Percentiles rank a stretch among this genome's conserved stretches.
These are phyloP conservation scores for Fusarium subtropicale DNA, from an alignment of 2,329 filamentous ascomycete genomes.

Conservation along the genomic window DNA sequence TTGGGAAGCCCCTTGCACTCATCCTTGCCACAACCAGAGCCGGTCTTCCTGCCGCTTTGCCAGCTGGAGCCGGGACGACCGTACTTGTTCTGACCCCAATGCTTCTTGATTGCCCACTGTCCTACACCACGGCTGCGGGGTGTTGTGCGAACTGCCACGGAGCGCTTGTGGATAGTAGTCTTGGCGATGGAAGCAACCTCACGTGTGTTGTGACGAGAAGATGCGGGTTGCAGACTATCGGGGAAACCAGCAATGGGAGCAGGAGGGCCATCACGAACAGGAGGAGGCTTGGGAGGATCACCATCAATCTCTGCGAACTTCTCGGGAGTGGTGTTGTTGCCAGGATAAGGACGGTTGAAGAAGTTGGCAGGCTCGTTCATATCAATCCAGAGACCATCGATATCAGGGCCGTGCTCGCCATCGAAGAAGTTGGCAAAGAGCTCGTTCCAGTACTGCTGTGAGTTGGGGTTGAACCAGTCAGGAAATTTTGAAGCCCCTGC, in stretches of 20 bases:
- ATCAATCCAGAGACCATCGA: conserved; percentile 83
- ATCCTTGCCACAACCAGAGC: conserved; percentile 37
- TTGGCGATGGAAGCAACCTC: background rate
- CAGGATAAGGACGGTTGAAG: conserved; percentile 49
- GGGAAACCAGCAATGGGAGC: conserved; percentile 45
- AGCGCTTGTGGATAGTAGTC: background rate
- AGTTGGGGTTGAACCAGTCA: conserved; percentile 78
- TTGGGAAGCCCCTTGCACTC: conserved; percentile 45
- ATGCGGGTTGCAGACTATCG: conserved; percentile 39
- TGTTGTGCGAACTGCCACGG: background rate
- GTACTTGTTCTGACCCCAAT: conserved; percentile 32
- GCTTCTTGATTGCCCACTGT: conserved; percentile 24
- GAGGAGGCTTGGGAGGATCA: conserved; percentile 69
- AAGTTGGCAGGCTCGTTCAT: conserved; percentile 62
- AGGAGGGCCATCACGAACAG: conserved; percentile 61
- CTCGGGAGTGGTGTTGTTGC: conserved; percentile 53
- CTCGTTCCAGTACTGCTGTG: conserved; percentile 74
- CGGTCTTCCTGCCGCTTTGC: conserved; percentile 39
- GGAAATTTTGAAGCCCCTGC: too few species aligned
- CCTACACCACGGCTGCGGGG: conserved; percentile 18
- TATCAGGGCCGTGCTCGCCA: conserved; percentile 72
- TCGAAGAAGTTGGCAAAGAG: conserved; percentile 75
- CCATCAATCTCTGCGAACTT: conserved; percentile 54
- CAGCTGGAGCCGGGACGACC: conserved; percentile 20
- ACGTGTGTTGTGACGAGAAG: conserved; percentile 9